A percentile compares a stretch with the other conserved stretches of the same genome.
Evolutionary conservation across 176 grass and related monocot genomes (phyloP).

Genomic region (Eleusine coracana): DNA sequence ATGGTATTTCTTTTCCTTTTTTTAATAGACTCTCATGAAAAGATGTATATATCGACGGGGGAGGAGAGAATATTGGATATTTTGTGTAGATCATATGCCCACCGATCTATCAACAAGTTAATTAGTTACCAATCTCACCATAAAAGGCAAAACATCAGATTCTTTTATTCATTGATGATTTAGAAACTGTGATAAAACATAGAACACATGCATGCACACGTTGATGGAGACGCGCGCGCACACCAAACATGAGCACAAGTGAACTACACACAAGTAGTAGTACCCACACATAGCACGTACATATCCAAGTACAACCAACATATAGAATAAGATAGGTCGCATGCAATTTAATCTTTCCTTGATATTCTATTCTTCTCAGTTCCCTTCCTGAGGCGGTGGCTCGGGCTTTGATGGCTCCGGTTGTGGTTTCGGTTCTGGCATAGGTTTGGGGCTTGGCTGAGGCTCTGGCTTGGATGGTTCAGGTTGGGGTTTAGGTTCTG

Average conservation of each 20-base stretch:
- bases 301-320: neutral
- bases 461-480: neutral
- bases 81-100: too few relatives aligned
- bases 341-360: neutral
- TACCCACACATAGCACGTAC: neutral
- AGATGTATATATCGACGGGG: too few relatives aligned
- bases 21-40: too few relatives aligned
- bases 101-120: neutral
- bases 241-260: neutral
- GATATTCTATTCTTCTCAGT: neutral
- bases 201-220: neutral
- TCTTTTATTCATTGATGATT: conserved; percentile 3
- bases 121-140: neutral
- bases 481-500: neutral
- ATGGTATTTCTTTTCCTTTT: too few relatives aligned
- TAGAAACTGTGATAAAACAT: neutral
- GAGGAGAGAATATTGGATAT: too few relatives aligned
- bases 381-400: neutral
- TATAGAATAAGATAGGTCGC: neutral
- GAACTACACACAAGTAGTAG: neutral
- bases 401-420: neutral
- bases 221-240: neutral
- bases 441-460: neutral
- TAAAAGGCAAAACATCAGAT: neutral
- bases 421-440: neutral